These are phyloP conservation scores for Tubosaeta sp. DNA, from an alignment of 768 basidiomycete genomes.

Conservation along the genomic window DNA sequence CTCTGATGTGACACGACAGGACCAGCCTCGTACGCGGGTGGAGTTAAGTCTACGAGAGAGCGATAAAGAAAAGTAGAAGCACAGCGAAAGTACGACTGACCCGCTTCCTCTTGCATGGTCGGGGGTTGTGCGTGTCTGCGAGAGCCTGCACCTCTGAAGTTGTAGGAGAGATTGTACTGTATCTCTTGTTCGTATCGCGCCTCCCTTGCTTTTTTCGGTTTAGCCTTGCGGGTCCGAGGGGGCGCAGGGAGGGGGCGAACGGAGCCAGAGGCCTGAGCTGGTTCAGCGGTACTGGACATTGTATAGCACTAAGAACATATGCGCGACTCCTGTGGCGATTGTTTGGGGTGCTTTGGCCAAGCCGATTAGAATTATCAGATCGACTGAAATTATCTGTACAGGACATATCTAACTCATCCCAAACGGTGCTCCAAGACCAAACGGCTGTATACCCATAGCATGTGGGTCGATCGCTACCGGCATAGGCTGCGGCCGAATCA, in stretches of 20 bases:
- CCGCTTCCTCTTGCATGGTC: constrained; percentile 29
- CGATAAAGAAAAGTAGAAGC: neutral
- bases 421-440: constrained; percentile 31
- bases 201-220: constrained; percentile 43
- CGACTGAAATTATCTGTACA: neutral
- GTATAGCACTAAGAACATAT: too few relatives aligned
- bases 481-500: constrained; percentile 25
- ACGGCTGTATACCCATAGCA: constrained; percentile 14
- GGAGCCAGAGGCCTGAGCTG: too few relatives aligned
- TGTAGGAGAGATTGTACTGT: constrained; percentile 28
- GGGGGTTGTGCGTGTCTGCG: constrained; percentile 25
- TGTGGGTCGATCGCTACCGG: constrained; percentile 15
- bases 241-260: too few relatives aligned
- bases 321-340: too few relatives aligned
- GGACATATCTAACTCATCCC: constrained; percentile 16
- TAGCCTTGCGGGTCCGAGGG: constrained; percentile 36
- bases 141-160: constrained; percentile 29
- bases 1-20: constrained; percentile 36
- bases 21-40: constrained; percentile 65
- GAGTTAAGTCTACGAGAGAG: constrained; percentile 56
- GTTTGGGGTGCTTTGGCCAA: too few relatives aligned
- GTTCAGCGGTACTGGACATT: too few relatives aligned
- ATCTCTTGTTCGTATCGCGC: constrained; percentile 42
- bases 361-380: neutral
- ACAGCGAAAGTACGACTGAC: constrained; percentile 18